Evolutionary conservation across 192 early-diverging fungal genomes (phyloP), one percentile per base, ranked within the genome.

Genomic region (Powellomyces hirtus): DNA sequence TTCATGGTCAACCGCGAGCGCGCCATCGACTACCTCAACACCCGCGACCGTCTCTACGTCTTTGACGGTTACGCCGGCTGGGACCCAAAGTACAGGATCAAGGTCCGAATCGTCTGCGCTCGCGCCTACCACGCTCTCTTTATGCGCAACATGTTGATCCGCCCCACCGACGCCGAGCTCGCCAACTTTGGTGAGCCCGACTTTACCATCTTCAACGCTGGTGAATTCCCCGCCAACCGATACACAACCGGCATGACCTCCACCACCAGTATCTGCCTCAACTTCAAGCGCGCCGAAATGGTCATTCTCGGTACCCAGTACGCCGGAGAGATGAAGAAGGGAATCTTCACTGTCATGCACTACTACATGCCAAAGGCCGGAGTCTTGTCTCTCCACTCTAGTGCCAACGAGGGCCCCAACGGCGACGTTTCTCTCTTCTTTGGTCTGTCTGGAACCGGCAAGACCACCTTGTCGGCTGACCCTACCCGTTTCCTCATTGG

Each of bases 241-340:
- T 94, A 90, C 81, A 94, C 92, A 60, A 93, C 88, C 60, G 96
- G 96, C 56, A 95, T 98, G 93, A 95, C 94, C 61, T 95, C 93
- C 59, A 88, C 82, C 62, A 98, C 96, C 68, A 92, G 90, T 58
- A 90, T 98, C 44, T 84, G 92, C 24, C 81, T 98, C 77, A 93
- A 91, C 89, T 98, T 98, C 64, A 88, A 90, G 75, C 89, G 91
- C 77, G 75, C 76, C 33, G 93, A 98, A 80, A 98, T 98, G 96
- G 92, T 98, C 36, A 98, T 98, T 56, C 84, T 98, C 40, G 96
- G 96, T 49, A 94, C 94, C 64, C 91, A 97, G 78, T 98, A 98
- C 71, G 96, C 96, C 61, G 96, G 96, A 60, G 96, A 98, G 82
- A 98, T 98, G 96, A 98, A 98, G 84, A 98, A 98, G 89, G 96